These are phyloP conservation scores for Meira miltonrushii DNA, from an alignment of 1,284 basidiomycete species.

Conservation along the genomic window DNA sequence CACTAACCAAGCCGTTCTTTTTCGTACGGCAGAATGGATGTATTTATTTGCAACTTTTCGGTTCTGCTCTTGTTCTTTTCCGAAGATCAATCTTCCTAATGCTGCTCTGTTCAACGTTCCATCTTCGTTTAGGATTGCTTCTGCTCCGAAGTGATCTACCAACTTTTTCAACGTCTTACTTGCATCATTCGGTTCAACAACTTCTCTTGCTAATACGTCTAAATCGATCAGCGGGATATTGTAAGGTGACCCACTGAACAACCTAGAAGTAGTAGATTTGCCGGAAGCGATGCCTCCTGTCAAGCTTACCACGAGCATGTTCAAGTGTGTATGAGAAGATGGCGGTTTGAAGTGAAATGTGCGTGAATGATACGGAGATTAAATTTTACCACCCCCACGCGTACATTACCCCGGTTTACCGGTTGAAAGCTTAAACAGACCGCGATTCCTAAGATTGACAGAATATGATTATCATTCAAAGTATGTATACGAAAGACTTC, in stretches of 20 bases:
- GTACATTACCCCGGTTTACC: too few relatives aligned
- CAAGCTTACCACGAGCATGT: conserved; percentile 69
- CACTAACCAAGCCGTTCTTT: conserved; percentile 68
- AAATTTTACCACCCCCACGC: too few relatives aligned
- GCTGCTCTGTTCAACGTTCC: conserved; percentile 76
- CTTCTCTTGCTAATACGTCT: conserved; percentile 80
- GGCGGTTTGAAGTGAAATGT: too few relatives aligned
- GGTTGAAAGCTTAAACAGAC: too few relatives aligned
- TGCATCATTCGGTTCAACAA: conserved; percentile 76
- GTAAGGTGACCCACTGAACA: conserved; percentile 61
- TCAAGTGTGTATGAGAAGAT: too few relatives aligned
- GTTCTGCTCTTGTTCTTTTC: conserved; percentile 56
- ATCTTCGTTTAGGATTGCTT: conserved; percentile 61
- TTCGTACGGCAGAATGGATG: conserved; percentile 80
- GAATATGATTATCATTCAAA: too few relatives aligned
- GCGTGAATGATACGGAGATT: too few relatives aligned
- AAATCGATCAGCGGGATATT: conserved; percentile 81
- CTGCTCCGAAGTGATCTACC: conserved; percentile 65
- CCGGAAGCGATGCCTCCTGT: conserved; percentile 89
- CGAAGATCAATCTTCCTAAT: conserved; percentile 78
- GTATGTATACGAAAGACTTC: too few relatives aligned
- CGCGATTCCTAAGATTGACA: too few relatives aligned
- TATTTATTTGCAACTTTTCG: conserved; percentile 74
- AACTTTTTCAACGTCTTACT: conserved; percentile 63
- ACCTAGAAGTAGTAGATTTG: conserved; percentile 81